Conservation (phyloP, 257 asterid genomes). For the Fraxinus americana region DNA sequence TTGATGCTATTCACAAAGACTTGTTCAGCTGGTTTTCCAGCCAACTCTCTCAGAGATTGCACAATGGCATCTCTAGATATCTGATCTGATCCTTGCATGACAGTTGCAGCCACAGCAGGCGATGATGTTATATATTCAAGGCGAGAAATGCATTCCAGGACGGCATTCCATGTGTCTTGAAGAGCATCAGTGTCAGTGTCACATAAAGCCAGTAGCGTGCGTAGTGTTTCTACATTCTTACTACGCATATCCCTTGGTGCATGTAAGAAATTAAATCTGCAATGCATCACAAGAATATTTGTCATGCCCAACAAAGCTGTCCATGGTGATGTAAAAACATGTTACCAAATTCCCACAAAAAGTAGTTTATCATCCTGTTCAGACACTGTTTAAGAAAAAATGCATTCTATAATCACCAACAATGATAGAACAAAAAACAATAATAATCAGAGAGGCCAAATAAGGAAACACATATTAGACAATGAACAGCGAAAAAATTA, state of each 20-base stretch:
- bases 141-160: slow-evolving; percentile 93
- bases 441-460: slow-evolving; percentile 17
- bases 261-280: slow-evolving; percentile 92
- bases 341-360: slow-evolving; percentile 6
- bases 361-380: slow-evolving; percentile 17
- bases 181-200: slow-evolving; percentile 87
- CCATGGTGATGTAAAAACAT: neutral
- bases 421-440: slow-evolving; percentile 12
- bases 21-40: slow-evolving; percentile 91
- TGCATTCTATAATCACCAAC: slow-evolving; percentile 1
- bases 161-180: slow-evolving; percentile 97
- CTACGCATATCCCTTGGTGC: slow-evolving; percentile 97
- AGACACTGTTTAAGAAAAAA: slow-evolving; percentile 22
- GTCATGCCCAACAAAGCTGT: slow-evolving; percentile 19
- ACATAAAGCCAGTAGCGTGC: slow-evolving; percentile 79
- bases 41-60: slow-evolving; percentile 89
- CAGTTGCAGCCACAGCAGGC: slow-evolving; percentile 87
- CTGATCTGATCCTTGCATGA: slow-evolving; percentile 98
- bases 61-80: slow-evolving; percentile 88
- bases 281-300: slow-evolving; percentile 28
- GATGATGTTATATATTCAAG: slow-evolving; percentile 89
- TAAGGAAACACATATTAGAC: slow-evolving; percentile 11
- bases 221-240: slow-evolving; percentile 94
- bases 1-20: slow-evolving; percentile 91
- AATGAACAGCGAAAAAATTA: slow-evolving; percentile 18